phyloP scores from a whole-genome alignment of 1,284 basidiomycete species.

The Wallemia mellicola region DNA sequence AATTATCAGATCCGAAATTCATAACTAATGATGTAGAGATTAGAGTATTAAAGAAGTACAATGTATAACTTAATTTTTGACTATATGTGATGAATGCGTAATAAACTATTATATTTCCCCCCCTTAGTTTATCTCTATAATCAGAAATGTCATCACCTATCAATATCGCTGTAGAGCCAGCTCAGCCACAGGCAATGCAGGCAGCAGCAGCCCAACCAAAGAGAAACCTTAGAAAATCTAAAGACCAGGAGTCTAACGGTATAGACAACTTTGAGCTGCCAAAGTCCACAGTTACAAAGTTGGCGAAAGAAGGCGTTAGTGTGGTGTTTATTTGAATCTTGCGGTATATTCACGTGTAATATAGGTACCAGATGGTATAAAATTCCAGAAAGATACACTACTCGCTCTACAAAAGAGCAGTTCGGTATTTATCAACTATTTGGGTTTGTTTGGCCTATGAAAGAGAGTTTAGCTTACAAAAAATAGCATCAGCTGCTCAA shows the following conservation, averaged over 20 bases:
- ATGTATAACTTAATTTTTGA: conserved; percentile 15
- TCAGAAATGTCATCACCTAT: not conserved
- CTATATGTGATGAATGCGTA: no score
- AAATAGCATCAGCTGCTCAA: not conserved
- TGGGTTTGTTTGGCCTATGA: not conserved
- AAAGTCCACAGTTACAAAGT: not conserved
- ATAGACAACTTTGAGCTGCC: not conserved
- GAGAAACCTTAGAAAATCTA: not conserved
- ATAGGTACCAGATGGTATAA: not conserved
- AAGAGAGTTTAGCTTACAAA: not conserved
- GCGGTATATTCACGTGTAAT: not conserved
- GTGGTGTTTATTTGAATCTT: not conserved
- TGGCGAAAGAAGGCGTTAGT: not conserved
- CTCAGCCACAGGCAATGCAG: not conserved
- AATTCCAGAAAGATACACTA: not conserved
- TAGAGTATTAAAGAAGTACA: conserved; percentile 42
- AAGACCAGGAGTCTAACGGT: not conserved
- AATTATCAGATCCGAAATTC: conserved; percentile 64
- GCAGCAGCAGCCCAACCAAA: not conserved
- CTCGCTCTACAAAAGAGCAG: not conserved
- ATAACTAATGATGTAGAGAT: conserved; percentile 46
- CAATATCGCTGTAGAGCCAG: not conserved
- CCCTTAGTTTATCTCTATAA: not conserved
- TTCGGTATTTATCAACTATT: not conserved
- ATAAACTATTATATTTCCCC: not conserved